A percentile compares a stretch with the other conserved stretches of the same genome.
phyloP scores from a whole-genome alignment of 2,329 filamentous ascomycete species.

The Fusarium lyarnte region DNA sequence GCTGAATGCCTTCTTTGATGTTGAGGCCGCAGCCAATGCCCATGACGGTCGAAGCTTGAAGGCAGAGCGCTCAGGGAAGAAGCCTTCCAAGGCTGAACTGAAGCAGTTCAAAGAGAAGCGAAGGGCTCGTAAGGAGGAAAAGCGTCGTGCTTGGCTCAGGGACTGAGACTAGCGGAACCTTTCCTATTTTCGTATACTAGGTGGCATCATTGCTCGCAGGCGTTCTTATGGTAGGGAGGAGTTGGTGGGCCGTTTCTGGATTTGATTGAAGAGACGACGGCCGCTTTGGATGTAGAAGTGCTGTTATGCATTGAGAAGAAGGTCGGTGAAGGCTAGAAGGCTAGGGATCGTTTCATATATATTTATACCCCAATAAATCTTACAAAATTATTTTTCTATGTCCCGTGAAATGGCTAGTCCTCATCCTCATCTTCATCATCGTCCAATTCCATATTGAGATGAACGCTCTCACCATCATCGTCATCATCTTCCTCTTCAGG shows the following conservation, averaged over 20 bases:
- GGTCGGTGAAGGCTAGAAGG: slow-evolving; percentile 24
- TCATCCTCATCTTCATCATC: slow-evolving; percentile 54
- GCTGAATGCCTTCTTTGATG: slow-evolving; percentile 95
- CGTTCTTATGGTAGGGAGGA: slow-evolving; percentile 34
- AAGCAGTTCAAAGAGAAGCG: slow-evolving; percentile 93
- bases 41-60: slow-evolving; percentile 92
- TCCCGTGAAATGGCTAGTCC: slow-evolving; percentile 18
- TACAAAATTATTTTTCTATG: slow-evolving; percentile 12
- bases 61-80: slow-evolving; percentile 87
- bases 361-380: slow-evolving; percentile 34
- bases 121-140: slow-evolving; percentile 90
- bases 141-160: slow-evolving; percentile 87
- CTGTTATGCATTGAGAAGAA: slow-evolving; percentile 30
- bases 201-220: slow-evolving; percentile 15
- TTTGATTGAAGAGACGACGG: slow-evolving; percentile 9
- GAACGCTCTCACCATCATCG: slow-evolving; percentile 65
- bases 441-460: slow-evolving; percentile 69
- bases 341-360: slow-evolving; percentile 22
- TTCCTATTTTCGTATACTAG: slow-evolving; percentile 7
- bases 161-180: slow-evolving; percentile 66
- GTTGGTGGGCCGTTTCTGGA: slow-evolving; percentile 26
- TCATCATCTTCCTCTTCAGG: slow-evolving; percentile 48
- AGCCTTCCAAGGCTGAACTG: slow-evolving; percentile 84
- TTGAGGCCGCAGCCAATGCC: slow-evolving; percentile 89
- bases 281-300: slow-evolving; percentile 32